These are phyloP conservation scores for Narthecium ossifragum DNA, from an alignment of 106 monocot species.

Conservation along the genomic window DNA sequence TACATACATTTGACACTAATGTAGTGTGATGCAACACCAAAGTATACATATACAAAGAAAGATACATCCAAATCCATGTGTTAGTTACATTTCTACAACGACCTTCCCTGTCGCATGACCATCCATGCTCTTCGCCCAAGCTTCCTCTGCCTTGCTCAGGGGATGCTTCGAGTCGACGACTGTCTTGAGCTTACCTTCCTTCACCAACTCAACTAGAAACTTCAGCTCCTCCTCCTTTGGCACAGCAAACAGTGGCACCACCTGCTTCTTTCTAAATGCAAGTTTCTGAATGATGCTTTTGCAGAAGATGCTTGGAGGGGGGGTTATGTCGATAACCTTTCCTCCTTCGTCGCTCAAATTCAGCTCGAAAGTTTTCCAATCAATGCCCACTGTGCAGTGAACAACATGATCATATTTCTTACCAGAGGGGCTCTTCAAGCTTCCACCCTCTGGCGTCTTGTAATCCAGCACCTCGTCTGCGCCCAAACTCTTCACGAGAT, in stretches of 20 bases:
- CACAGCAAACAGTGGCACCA: conserved; percentile 8
- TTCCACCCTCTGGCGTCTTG: conserved; percentile 28
- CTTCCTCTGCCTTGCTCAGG: conserved; percentile 27
- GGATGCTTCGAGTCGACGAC: conserved; percentile 27
- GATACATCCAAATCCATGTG: too few species aligned
- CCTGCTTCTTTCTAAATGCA: conserved; percentile 22
- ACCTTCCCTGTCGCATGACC: conserved; percentile 52
- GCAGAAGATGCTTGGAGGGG: not conserved
- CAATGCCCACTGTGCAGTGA: conserved; percentile 24
- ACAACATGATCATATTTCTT: conserved; percentile 32
- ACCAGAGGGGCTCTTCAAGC: conserved; percentile 32
- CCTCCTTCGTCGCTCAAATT: conserved; percentile 20
- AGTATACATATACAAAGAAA: too few species aligned
- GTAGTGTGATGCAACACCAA: too few species aligned
- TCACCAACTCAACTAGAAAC: conserved; percentile 26
- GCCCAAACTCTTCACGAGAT: conserved; percentile 26
- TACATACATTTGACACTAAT: too few species aligned
- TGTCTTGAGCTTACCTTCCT: conserved; percentile 42
- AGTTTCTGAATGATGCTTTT: conserved; percentile 11
- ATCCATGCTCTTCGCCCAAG: conserved; percentile 32
- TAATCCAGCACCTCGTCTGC: conserved; percentile 53
- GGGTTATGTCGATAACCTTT: conserved; percentile 23
- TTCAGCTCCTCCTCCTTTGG: conserved; percentile 22
- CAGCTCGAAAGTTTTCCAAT: conserved; percentile 19
- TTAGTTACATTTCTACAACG: conserved; percentile 26